Evolutionary conservation across 352 stramenopile species (phyloP).

Genomic region (Globisporangium apiculatum): DNA sequence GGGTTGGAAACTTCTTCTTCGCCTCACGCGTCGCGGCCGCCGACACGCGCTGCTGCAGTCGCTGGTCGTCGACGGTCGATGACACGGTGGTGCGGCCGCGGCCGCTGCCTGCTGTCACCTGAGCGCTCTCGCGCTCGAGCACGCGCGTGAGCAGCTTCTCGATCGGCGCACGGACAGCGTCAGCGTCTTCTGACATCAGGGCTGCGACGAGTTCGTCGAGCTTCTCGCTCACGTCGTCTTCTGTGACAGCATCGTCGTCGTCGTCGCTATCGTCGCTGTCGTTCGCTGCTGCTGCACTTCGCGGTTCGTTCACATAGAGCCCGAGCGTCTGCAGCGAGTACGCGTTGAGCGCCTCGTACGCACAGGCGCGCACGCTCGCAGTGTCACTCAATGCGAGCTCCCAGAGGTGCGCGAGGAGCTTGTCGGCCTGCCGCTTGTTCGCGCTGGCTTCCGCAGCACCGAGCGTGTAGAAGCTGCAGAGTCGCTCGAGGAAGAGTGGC

Average conservation of each 20-base stretch:
- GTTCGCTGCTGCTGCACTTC: slow-evolving; percentile 9
- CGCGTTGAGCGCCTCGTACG: slow-evolving; percentile 32
- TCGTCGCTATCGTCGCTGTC: slow-evolving; percentile 23
- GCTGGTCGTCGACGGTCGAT: slow-evolving; percentile 21
- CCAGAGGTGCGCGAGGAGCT: slow-evolving; percentile 49
- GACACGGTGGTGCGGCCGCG: slow-evolving; percentile 25
- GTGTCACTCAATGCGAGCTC: slow-evolving; percentile 25
- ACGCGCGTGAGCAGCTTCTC: slow-evolving; percentile 30
- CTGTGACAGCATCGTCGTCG: slow-evolving; percentile 19
- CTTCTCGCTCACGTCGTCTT: slow-evolving; percentile 40
- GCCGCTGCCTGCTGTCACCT: slow-evolving; percentile 26
- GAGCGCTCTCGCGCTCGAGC: slow-evolving; percentile 30
- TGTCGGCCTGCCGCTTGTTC: slow-evolving; percentile 35
- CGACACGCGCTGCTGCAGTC: slow-evolving; percentile 26
- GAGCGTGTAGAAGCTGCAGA: slow-evolving; percentile 51
- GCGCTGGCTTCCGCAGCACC: slow-evolving; percentile 24
- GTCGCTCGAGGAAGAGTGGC: slow-evolving; percentile 42
- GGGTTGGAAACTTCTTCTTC: slow-evolving; percentile 32
- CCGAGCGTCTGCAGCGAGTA: slow-evolving; percentile 46
- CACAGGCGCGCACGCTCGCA: slow-evolving; percentile 29
- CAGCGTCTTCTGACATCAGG: slow-evolving; percentile 28
- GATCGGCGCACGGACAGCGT: slow-evolving; percentile 27
- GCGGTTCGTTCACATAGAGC: slow-evolving; percentile 17
- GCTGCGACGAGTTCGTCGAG: slow-evolving; percentile 32
- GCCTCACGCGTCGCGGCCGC: slow-evolving; percentile 49